These are phyloP conservation scores for Pichia thaimueangensis DNA, from an alignment of 805 yeast species.

Conservation along the genomic window DNA sequence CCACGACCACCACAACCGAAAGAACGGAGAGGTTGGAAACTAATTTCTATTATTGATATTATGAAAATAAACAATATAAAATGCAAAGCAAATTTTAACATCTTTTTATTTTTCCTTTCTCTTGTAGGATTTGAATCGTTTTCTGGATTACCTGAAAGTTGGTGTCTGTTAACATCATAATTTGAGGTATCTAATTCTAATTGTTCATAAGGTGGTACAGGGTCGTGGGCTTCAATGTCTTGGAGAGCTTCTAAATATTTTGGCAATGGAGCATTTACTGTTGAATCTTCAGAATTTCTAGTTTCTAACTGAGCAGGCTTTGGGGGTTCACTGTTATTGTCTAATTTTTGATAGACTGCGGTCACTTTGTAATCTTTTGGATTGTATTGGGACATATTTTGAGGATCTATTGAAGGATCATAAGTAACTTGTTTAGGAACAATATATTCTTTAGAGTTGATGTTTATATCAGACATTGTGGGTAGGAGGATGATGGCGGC, in stretches of 20 bases:
- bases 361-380: conserved; percentile 28
- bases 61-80: not conserved
- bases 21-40: not conserved
- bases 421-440: conserved; percentile 23
- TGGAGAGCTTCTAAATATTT: not conserved
- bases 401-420: conserved; percentile 26
- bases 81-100: not conserved
- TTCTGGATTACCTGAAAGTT: not conserved
- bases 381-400: conserved; percentile 28
- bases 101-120: not conserved
- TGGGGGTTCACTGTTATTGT: not conserved
- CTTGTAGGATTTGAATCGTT: not conserved
- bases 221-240: not conserved
- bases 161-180: not conserved
- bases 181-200: not conserved
- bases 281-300: not conserved
- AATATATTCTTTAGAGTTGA: not conserved
- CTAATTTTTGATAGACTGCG: not conserved
- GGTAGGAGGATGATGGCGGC: too few species aligned
- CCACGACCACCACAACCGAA: not conserved
- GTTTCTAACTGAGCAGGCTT: too few species aligned
- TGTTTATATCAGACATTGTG: too few species aligned
- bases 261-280: not conserved
- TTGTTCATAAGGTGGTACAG: not conserved
- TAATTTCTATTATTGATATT: not conserved